Evolutionary conservation across 306 rosid species (phyloP), one percentile per base, ranked within the genome.

Genomic region (Vigna unguiculata): DNA sequence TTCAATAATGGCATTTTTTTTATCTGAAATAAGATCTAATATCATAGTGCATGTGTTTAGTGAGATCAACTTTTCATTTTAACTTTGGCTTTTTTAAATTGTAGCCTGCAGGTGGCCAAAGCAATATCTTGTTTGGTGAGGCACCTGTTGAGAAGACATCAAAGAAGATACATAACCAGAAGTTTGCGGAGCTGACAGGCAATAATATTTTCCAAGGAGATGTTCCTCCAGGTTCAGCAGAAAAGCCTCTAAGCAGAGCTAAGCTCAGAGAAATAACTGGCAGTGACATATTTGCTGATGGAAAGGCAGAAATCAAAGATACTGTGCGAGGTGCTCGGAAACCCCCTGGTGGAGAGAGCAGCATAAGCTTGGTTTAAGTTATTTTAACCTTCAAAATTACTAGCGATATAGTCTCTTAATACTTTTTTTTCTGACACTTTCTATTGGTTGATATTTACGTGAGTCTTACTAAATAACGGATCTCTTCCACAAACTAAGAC

Each of bases 81-180:
- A 55, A 70, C 69, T 51, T 36, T 48, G 19, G 34, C 30, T 48
- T 80, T 28, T 25, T 30, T 36, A 6, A 75, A 16, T 69, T 59
- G 38, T 69, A 95, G 98, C 98, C 95, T 79, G 97, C 98, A 7
- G 98, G 98, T 48, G 97, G 98, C 24, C 98, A 89, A 85, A 95
- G 97, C 71, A 92, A 92, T 72, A 89, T 92, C 76, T 78, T 95
- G 85, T 90, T 95, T 48, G 83, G 90, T 7, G 98, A 95, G 57
- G 92, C 91, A 68, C 97, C 97, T 12, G 82, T 74, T 19, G 65
- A 66, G 64, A 90, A 91, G 85, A 84, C 93, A 61, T 12, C 91
- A 6, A 92, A 91, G 88, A 95, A 95, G 83, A 82, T 95, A 78
- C 91, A 92, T 74, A 80, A 83, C 88, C 97, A 95, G 82, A 95